phyloP scores from a whole-genome alignment of 2,329 filamentous ascomycete genomes.

The Pseudocercospora ulei region DNA sequence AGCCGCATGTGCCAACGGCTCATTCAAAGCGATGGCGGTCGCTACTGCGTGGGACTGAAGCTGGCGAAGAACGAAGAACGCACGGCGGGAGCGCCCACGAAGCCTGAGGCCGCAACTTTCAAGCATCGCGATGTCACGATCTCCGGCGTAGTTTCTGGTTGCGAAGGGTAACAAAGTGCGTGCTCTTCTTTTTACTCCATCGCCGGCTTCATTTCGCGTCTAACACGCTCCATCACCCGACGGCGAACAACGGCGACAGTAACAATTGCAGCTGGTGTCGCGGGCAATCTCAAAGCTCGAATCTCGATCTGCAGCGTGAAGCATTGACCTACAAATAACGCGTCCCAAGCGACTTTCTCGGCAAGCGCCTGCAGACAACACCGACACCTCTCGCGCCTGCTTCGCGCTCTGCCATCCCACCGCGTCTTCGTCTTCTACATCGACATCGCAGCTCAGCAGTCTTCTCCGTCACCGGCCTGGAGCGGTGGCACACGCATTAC shows the following conservation, averaged over 20 bases:
- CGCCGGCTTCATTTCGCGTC: conserved; percentile 1
- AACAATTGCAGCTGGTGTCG: not conserved
- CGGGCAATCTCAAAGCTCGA: too few relatives aligned
- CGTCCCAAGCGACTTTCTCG: not conserved
- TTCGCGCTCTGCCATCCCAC: conserved; percentile 1
- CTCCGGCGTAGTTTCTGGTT: too few relatives aligned
- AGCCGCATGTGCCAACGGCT: too few relatives aligned
- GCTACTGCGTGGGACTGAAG: too few relatives aligned
- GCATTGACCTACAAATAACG: conserved; percentile 6
- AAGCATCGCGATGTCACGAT: too few relatives aligned
- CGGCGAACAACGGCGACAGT: not conserved
- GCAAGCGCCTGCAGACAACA: conserved; percentile 10
- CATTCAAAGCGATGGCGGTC: too few relatives aligned
- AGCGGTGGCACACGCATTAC: conserved; percentile 11
- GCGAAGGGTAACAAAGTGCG: too few relatives aligned
- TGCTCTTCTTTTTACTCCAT: not conserved
- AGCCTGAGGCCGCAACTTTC: too few relatives aligned
- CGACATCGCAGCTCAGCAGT: conserved; percentile 4
- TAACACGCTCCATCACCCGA: not conserved
- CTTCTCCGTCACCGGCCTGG: conserved; percentile 9
- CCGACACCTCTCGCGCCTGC: conserved; percentile 9
- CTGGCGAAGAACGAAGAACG: too few relatives aligned
- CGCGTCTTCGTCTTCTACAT: conserved; percentile 3
- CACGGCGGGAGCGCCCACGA: too few relatives aligned
- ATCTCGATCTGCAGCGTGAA: conserved; percentile 1